phyloP scores from a whole-genome alignment of 2,329 filamentous ascomycete genomes.

The Leptographium wingfieldii region DNA sequence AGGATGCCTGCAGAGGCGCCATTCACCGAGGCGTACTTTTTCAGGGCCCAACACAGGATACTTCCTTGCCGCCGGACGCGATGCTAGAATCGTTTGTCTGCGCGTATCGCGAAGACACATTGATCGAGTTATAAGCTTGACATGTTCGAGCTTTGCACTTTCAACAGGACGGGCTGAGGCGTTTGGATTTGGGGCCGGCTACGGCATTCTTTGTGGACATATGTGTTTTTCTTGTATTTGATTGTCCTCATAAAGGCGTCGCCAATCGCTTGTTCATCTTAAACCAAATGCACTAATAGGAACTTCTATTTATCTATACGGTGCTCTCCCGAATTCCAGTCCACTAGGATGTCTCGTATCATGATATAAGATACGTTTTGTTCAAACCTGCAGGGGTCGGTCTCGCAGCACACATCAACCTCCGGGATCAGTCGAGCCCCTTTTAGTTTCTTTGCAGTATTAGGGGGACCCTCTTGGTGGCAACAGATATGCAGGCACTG shows the following conservation, averaged over 20 bases:
- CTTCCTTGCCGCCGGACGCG: neutral
- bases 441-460: too few relatives aligned
- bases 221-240: neutral
- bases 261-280: neutral
- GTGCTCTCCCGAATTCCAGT: too few relatives aligned
- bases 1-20: constrained; percentile 2
- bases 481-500: too few relatives aligned
- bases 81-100: neutral
- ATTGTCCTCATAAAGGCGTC: neutral
- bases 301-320: too few relatives aligned
- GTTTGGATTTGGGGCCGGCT: neutral
- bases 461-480: too few relatives aligned
- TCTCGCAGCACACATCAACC: too few relatives aligned
- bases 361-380: too few relatives aligned
- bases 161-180: neutral
- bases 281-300: neutral
- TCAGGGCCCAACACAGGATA: neutral
- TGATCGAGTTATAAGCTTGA: constrained; percentile 6
- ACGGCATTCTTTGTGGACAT: neutral
- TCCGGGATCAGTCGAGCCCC: too few relatives aligned
- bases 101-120: constrained; percentile 6
- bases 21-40: neutral
- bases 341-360: too few relatives aligned
- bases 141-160: neutral
- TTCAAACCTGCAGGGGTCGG: too few relatives aligned